Percentiles rank a stretch among this genome's conserved stretches.
Conservation (phyloP, 306 rosid genomes). For the Corylus americana region DNA sequence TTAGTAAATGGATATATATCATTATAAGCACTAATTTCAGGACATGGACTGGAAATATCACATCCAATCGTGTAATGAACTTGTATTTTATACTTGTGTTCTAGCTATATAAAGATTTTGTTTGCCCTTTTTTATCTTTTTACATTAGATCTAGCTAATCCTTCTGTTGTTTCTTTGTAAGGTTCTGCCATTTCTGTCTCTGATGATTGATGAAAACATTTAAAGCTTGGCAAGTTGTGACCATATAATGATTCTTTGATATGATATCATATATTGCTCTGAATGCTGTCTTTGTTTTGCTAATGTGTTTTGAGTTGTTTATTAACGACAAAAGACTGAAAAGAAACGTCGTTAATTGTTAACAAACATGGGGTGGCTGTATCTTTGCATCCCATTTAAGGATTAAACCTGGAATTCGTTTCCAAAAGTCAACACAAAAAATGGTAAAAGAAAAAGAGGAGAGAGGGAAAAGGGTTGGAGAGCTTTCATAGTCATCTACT, state of each 20-base stretch:
- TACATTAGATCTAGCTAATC: conserved; percentile 3
- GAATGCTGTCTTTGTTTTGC: no score
- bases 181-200: conserved; percentile 1
- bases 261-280: no score
- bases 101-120: conserved; percentile 45
- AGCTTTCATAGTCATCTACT: conserved; percentile 20
- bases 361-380: no score
- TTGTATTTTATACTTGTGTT: conserved; percentile 54
- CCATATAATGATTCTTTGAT: background rate
- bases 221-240: background rate
- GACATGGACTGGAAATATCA: conserved; percentile 35
- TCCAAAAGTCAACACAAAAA: conserved; percentile 32
- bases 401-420: conserved; percentile 33
- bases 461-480: background rate
- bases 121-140: conserved; percentile 22
- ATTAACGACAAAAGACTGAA: background rate
- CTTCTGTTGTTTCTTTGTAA: conserved; percentile 18
- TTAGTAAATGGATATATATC: conserved; percentile 39
- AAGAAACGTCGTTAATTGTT: no score
- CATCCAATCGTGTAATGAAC: conserved; percentile 49
- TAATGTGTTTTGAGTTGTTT: no score
- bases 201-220: background rate
- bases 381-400: conserved; percentile 14
- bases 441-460: conserved; percentile 6
- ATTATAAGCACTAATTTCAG: conserved; percentile 52